Evolutionary conservation across 805 yeast genomes (phyloP).

Genomic region (Kodamaea jinghongensis): DNA sequence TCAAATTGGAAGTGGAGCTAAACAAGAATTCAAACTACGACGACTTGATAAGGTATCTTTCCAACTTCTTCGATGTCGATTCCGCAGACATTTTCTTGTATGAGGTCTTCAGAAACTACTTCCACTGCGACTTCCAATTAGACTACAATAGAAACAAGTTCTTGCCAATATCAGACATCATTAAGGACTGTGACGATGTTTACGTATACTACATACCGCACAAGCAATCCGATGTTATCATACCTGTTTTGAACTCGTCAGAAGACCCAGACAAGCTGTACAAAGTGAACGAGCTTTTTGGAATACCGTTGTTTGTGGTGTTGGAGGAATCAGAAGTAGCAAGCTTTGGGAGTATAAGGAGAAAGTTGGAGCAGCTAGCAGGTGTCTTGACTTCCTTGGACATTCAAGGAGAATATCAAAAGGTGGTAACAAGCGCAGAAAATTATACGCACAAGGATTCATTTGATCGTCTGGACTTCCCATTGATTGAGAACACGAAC

Average conservation of each 20-base stretch:
- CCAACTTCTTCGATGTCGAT: conserved; percentile 41
- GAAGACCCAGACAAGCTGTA: conserved; percentile 36
- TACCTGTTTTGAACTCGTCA: conserved; percentile 57
- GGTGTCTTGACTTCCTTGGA: conserved; percentile 24
- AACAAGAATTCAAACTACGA: conserved; percentile 59
- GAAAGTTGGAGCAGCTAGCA: conserved; percentile 47
- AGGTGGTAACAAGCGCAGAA: conserved; percentile 14
- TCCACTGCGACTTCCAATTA: conserved; percentile 66
- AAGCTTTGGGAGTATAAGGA: conserved; percentile 57
- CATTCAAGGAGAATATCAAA: conserved; percentile 20
- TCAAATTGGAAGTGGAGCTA: conserved; percentile 67
- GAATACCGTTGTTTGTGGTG: conserved; percentile 72
- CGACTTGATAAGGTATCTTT: conserved; percentile 61
- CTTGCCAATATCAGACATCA: conserved; percentile 65
- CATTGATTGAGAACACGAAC: conserved; percentile 21
- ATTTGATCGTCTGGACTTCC: conserved; percentile 33
- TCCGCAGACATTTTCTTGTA: conserved; percentile 27
- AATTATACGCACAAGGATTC: conserved; percentile 15
- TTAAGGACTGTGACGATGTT: conserved; percentile 59
- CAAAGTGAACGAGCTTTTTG: conserved; percentile 52
- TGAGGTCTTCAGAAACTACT: conserved; percentile 58
- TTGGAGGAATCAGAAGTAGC: conserved; percentile 47
- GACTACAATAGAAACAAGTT: conserved; percentile 52
- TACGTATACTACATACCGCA: conserved; percentile 58
- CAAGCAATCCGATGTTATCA: conserved; percentile 40